phyloP scores from a whole-genome alignment of 1,139 yeast species.

The Candida dubliniensis region DNA sequence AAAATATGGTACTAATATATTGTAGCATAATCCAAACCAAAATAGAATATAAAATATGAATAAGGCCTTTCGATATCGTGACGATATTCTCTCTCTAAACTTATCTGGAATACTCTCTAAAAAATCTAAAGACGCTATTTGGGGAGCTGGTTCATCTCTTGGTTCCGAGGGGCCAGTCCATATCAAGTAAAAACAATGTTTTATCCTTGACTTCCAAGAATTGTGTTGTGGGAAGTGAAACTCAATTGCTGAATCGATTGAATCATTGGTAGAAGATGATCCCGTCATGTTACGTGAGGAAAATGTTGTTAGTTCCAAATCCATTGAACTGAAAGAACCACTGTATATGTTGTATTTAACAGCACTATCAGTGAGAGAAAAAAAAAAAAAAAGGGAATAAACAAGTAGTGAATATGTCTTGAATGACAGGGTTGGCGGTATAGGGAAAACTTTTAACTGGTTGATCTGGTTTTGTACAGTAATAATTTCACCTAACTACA shows the following conservation, averaged over 20 bases:
- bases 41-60: conserved; percentile 37
- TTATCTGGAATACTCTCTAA: conserved; percentile 47
- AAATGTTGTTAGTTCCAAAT: too few relatives aligned
- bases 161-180: conserved; percentile 58
- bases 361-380: too few relatives aligned
- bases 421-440: too few relatives aligned
- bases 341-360: too few relatives aligned
- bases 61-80: conserved; percentile 24
- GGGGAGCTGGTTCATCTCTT: conserved; percentile 48
- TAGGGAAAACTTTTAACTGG: too few relatives aligned
- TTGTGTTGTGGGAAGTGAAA: not conserved
- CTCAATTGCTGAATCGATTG: conserved; percentile 1
- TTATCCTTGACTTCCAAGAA: conserved; percentile 3
- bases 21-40: conserved; percentile 35
- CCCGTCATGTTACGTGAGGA: not conserved
- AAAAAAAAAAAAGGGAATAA: too few relatives aligned
- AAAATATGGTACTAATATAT: conserved; percentile 39
- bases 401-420: too few relatives aligned
- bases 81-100: conserved; percentile 31
- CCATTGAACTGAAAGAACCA: not conserved
- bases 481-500: too few relatives aligned
- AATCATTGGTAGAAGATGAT: not conserved
- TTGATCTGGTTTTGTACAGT: too few relatives aligned
- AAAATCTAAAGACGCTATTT: conserved; percentile 22
- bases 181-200: conserved; percentile 12